Evolutionary conservation across 371 early-diverging fungal species (phyloP), one percentile per base, ranked within the genome.

Genomic region (Rhizomucor pusillus): DNA sequence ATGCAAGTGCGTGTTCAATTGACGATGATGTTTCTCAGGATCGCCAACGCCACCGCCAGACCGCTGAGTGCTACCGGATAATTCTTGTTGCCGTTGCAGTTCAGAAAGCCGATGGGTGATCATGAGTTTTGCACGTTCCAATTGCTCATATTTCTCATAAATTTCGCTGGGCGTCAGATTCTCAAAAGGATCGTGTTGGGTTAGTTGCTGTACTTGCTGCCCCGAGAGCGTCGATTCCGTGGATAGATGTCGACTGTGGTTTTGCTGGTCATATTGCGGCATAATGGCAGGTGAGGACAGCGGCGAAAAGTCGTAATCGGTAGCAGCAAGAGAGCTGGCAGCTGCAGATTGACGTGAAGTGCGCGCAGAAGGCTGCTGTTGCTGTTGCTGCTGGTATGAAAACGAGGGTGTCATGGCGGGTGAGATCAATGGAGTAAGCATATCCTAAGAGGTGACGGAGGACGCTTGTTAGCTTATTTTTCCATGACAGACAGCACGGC

Each of bases 371-470:
- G 29, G 29, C 7, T 3, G 29, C 29, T 29, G 53, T 22, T 77
- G 69, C 34, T 53, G 63, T 25, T 71, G 55, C 7, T 18, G 63
- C 33, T 53, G 59, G 52, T 57, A 61, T 11, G 49, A 14, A 41
- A 81, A 80, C 29, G 82, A 82, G 16, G 86, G 86, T 13, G 86
- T 86, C 75, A 83, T 82, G 13, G 82, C 83, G 1, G 86, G 86
- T 1, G 86, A 86, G 34, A 86, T 77, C 47, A 86, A 63, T 0
- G 86, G 86, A 3, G 86, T 83, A 13, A 75, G 71, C 43, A 64
- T 59, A 43, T 64, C 64, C 56, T 64, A 39, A 33, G 20, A 33
- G 22, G 14, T 3, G n/a, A 3, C 5, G 34, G 2, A 12, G 25
- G 16, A 5, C 18, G n/a, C 14, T 48, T 33, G 11, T 29, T 48